Conservation (phyloP, 2,329 filamentous ascomycete genomes). For the Fonsecaea pedrosoi region DNA sequence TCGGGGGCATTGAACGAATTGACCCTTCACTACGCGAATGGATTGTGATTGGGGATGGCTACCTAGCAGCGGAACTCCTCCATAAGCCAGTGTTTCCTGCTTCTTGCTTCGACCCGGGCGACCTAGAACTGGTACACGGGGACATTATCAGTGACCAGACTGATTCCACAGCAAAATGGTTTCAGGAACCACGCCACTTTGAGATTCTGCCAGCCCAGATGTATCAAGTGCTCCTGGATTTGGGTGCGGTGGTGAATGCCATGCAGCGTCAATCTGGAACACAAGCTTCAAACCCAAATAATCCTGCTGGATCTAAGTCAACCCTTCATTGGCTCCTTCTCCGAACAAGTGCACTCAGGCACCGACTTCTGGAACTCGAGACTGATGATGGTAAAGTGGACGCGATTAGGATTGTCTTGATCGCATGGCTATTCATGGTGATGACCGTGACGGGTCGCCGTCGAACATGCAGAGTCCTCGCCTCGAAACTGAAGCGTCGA, state of each 20-base stretch:
- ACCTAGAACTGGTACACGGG: neutral
- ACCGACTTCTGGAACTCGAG: slow-evolving; percentile 19
- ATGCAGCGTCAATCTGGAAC: neutral
- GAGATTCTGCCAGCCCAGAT: slow-evolving; percentile 8
- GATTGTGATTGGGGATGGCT: slow-evolving; percentile 18
- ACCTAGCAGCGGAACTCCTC: slow-evolving; percentile 13
- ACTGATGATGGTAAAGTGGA: slow-evolving; percentile 8
- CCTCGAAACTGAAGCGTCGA: slow-evolving; percentile 1
- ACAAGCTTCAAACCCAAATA: neutral
- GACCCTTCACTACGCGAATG: slow-evolving; percentile 17
- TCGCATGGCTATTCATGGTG: slow-evolving; percentile 16
- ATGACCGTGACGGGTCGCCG: slow-evolving; percentile 15
- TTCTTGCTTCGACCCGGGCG: slow-evolving; percentile 14
- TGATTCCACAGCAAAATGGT: neutral
- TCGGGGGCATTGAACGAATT: slow-evolving; percentile 14
- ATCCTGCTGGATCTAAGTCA: neutral
- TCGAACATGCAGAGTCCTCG: slow-evolving; percentile 15
- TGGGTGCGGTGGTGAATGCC: neutral
- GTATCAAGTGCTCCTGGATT: neutral
- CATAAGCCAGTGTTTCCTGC: slow-evolving; percentile 16
- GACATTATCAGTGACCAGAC: neutral
- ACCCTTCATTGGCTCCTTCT: slow-evolving; percentile 22
- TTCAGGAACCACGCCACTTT: neutral
- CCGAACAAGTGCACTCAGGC: slow-evolving; percentile 12
- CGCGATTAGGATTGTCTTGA: slow-evolving; percentile 10